phyloP scores from a whole-genome alignment of 495 filamentous ascomycete genomes.

The Tuber borchii region DNA sequence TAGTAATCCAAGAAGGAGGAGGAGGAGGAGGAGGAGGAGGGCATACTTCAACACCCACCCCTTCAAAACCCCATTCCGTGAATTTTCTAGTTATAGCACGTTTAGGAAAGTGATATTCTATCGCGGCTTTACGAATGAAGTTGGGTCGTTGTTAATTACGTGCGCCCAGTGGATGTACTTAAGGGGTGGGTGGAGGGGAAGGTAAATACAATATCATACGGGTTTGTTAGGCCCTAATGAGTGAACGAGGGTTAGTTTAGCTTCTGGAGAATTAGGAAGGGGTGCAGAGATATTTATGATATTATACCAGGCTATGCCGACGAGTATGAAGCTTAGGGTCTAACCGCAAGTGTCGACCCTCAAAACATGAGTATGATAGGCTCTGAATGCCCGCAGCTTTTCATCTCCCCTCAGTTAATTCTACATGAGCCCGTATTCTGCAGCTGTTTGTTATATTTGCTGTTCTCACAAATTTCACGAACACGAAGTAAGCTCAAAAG shows the following conservation, averaged over 20 bases:
- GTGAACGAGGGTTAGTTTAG: conserved; percentile 1
- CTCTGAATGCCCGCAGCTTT: too few species aligned
- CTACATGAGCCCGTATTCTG: too few species aligned
- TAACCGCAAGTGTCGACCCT: too few species aligned
- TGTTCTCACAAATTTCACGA: too few species aligned
- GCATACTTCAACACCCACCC: conserved; percentile 33
- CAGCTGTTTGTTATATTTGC: too few species aligned
- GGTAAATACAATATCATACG: conserved; percentile 15
- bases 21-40: not conserved
- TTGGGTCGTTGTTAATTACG: not conserved
- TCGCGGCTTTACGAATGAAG: conserved; percentile 62
- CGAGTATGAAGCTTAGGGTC: conserved; percentile 73
- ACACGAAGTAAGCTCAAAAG: too few species aligned
- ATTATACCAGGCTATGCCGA: conserved; percentile 83
- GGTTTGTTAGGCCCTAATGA: conserved; percentile 38
- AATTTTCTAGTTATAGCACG: conserved; percentile 50
- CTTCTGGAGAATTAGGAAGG: not conserved
- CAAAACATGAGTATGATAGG: too few species aligned
- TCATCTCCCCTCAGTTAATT: too few species aligned
- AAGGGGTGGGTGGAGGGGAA: too few species aligned
- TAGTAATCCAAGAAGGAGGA: conserved; percentile 43
- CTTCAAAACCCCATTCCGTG: conserved; percentile 33
- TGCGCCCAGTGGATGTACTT: too few species aligned
- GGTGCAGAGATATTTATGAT: not conserved
- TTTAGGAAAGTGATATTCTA: conserved; percentile 50